Conservation (phyloP, 2,329 filamentous ascomycete genomes). For the Neonectria faginata region DNA sequence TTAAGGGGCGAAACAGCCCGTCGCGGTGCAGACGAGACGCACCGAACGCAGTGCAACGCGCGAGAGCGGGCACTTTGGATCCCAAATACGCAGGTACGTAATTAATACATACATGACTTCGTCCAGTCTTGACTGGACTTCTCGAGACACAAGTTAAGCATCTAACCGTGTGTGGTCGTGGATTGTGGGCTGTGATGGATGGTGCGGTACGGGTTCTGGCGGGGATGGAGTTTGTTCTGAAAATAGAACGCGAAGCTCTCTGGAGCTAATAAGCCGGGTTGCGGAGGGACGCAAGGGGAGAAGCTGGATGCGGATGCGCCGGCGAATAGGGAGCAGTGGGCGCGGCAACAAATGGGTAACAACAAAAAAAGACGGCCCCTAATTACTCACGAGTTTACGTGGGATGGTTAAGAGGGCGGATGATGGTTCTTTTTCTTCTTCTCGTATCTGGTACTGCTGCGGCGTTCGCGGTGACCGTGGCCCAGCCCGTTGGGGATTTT, state of each 20-base stretch:
- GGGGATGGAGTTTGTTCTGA: slow-evolving; percentile 5
- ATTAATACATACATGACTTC: neutral
- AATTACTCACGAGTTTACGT: neutral
- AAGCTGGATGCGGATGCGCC: too few species aligned
- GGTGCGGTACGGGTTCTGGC: neutral
- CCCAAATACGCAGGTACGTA: neutral
- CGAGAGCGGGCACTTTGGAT: neutral
- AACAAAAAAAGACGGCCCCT: neutral
- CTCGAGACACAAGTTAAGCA: neutral
- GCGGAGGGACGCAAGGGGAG: neutral
- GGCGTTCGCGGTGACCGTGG: neutral
- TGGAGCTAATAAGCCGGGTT: slow-evolving; percentile 5
- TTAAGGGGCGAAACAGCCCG: slow-evolving; percentile 6
- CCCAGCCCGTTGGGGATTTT: neutral
- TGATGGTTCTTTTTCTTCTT: neutral
- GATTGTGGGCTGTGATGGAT: neutral
- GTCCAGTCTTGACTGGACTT: neutral
- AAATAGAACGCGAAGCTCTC: slow-evolving; percentile 2
- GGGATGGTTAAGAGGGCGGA: neutral
- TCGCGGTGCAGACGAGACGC: neutral
- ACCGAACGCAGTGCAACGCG: neutral
- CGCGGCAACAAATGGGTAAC: neutral
- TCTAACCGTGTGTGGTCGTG: neutral
- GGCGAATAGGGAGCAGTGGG: neutral
- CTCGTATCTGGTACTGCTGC: neutral